Conservation (phyloP, 75 land plant species). For the Cunninghamia lanceolata region DNA sequence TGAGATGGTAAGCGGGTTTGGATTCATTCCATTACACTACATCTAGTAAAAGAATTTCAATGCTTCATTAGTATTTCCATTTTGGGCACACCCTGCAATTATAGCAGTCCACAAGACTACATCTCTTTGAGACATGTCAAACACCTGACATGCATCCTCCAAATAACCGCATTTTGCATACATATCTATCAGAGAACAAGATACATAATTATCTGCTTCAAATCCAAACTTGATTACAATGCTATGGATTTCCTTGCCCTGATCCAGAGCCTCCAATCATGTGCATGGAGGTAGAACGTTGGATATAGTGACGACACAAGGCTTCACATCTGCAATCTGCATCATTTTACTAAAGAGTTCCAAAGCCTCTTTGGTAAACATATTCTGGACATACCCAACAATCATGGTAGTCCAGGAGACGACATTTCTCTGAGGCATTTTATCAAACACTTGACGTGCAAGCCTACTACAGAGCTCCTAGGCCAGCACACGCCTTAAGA, state of each 20-base stretch:
- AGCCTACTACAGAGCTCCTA: neutral
- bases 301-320: constrained; percentile 31
- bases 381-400: constrained; percentile 31
- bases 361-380: constrained; percentile 21
- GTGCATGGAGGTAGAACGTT: constrained; percentile 31
- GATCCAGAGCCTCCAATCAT: too few species aligned
- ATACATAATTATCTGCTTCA: too few species aligned
- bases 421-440: neutral
- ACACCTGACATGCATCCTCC: constrained; percentile 25
- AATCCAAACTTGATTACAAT: too few species aligned
- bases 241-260: too few species aligned
- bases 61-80: constrained; percentile 9
- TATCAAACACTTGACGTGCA: constrained; percentile 15
- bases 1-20: too few species aligned
- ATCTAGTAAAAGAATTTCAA: too few species aligned
- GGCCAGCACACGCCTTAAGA: constrained; percentile 37
- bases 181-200: constrained; percentile 51
- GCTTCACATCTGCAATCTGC: too few species aligned
- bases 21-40: too few species aligned
- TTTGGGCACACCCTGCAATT: constrained; percentile 41
- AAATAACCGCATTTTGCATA: too few species aligned
- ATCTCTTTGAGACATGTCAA: constrained; percentile 32
- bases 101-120: constrained; percentile 56
- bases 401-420: constrained; percentile 40
- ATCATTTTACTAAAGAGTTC: constrained; percentile 10